Evolutionary conservation across 164 flowering plant species (phyloP).

Genomic region (Kingdonia uniflora): DNA sequence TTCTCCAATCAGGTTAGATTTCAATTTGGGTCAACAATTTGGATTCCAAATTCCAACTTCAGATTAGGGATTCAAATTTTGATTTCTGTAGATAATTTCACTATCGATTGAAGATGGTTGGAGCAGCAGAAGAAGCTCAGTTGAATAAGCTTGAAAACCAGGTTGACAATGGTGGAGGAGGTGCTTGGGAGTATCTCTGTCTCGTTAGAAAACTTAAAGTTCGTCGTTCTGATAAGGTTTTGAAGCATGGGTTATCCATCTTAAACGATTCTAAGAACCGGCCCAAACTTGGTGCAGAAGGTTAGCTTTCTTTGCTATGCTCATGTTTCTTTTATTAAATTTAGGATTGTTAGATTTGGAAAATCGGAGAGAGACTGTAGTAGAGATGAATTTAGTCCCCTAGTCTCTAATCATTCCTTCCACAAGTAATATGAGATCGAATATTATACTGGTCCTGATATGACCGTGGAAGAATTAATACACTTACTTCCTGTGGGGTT

Average conservation of each 20-base stretch:
- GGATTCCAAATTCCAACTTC: too few relatives aligned
- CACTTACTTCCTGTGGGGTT: too few relatives aligned
- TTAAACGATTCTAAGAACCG: slow-evolving; percentile 67
- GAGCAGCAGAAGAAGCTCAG: slow-evolving; percentile 56
- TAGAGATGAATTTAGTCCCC: too few relatives aligned
- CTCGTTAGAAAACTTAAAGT: slow-evolving; percentile 79
- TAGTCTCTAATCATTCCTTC: too few relatives aligned
- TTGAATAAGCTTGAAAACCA: slow-evolving; percentile 65
- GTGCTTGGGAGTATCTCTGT: slow-evolving; percentile 92
- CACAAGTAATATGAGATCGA: too few relatives aligned
- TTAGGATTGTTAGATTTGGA: neutral
- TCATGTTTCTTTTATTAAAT: neutral
- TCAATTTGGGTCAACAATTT: too few relatives aligned
- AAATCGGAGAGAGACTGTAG: neutral
- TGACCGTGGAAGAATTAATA: too few relatives aligned
- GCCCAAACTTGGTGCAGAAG: slow-evolving; percentile 71
- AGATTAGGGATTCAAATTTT: too few relatives aligned
- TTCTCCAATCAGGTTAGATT: too few relatives aligned
- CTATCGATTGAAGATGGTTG: slow-evolving; percentile 53
- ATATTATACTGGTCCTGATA: too few relatives aligned
- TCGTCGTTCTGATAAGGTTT: slow-evolving; percentile 78
- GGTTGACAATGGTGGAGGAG: slow-evolving; percentile 94
- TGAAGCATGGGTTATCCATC: slow-evolving; percentile 63
- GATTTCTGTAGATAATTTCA: too few relatives aligned
- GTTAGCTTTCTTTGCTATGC: slow-evolving; percentile 20